Conservation (phyloP, 768 basidiomycete genomes). For the Boletus pseudo-olivaceus region DNA sequence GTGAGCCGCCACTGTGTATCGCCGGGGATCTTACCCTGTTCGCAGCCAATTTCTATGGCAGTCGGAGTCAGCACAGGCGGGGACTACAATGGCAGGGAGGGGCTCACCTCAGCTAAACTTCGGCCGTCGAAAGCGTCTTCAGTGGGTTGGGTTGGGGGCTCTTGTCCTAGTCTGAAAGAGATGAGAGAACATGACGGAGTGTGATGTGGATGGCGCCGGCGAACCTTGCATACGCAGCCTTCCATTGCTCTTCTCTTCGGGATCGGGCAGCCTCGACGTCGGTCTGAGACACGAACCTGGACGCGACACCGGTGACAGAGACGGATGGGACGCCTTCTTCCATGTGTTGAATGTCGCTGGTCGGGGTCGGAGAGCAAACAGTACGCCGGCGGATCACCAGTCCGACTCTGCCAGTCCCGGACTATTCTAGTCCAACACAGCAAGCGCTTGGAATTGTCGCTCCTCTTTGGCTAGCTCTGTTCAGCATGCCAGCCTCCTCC, state of each 20-base stretch:
- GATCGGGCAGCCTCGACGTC: constrained; percentile 73
- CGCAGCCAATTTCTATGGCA: constrained; percentile 75
- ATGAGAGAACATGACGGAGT: constrained; percentile 1
- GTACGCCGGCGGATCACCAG: background rate
- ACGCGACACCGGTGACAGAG: constrained; percentile 68
- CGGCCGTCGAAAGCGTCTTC: constrained; percentile 82
- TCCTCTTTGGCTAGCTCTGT: background rate
- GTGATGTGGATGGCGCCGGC: background rate
- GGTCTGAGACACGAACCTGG: constrained; percentile 77
- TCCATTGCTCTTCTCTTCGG: constrained; percentile 81
- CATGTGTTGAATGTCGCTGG: constrained; percentile 36
- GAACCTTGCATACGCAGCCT: constrained; percentile 82
- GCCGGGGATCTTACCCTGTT: constrained; percentile 58
- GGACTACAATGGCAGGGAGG: constrained; percentile 5
- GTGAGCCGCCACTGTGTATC: constrained; percentile 8
- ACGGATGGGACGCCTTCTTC: constrained; percentile 72
- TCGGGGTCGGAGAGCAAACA: constrained; percentile 22
- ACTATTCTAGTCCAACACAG: background rate
- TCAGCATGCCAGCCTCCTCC: constrained; percentile 17
- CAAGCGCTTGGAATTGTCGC: background rate
- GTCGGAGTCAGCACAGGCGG: constrained; percentile 10
- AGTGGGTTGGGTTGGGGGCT: constrained; percentile 70
- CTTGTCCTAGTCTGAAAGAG: constrained; percentile 67
- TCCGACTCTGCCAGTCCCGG: background rate
- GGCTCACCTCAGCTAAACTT: constrained; percentile 81